Conservation (phyloP, 1,139 yeast species). For the Protomyces arabidopsidicola region DNA sequence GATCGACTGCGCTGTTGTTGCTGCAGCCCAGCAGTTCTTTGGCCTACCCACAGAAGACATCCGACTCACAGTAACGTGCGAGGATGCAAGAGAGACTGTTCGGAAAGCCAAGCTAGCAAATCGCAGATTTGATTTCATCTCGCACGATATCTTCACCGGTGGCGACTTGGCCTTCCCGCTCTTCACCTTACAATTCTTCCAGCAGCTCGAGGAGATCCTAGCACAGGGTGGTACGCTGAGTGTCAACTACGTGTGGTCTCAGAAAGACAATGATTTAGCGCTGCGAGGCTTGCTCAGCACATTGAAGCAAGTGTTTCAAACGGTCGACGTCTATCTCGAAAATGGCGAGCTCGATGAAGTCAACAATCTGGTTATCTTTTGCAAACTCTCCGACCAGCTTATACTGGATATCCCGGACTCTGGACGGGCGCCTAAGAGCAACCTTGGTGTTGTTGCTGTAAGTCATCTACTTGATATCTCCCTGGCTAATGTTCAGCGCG, state of each 20-base stretch:
- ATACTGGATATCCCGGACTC: conserved; percentile 5
- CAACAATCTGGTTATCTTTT: conserved; percentile 19
- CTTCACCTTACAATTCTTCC: conserved; percentile 15
- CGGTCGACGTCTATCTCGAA: conserved; percentile 14
- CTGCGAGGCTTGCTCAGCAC: conserved; percentile 2
- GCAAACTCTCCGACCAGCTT: background rate
- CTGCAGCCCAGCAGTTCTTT: conserved; percentile 7
- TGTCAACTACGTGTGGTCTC: conserved; percentile 19
- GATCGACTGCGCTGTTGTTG: conserved; percentile 5
- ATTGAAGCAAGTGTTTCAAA: conserved; percentile 2
- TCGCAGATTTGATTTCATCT: conserved; percentile 9
- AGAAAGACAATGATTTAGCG: background rate
- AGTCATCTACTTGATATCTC: background rate
- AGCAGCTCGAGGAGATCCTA: background rate
- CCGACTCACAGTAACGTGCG: background rate
- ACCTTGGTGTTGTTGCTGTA: conserved; percentile 1
- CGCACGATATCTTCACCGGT: conserved; percentile 20
- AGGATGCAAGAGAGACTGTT: background rate
- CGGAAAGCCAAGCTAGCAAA: background rate
- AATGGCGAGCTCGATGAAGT: conserved; percentile 4
- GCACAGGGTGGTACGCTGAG: conserved; percentile 5
- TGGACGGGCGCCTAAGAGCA: background rate
- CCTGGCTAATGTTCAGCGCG: conserved; percentile 1
- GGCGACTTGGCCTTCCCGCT: conserved; percentile 12
- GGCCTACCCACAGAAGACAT: background rate